Conservation (phyloP, 2,329 filamentous ascomycete genomes). For the Colletotrichum acutatum region DNA sequence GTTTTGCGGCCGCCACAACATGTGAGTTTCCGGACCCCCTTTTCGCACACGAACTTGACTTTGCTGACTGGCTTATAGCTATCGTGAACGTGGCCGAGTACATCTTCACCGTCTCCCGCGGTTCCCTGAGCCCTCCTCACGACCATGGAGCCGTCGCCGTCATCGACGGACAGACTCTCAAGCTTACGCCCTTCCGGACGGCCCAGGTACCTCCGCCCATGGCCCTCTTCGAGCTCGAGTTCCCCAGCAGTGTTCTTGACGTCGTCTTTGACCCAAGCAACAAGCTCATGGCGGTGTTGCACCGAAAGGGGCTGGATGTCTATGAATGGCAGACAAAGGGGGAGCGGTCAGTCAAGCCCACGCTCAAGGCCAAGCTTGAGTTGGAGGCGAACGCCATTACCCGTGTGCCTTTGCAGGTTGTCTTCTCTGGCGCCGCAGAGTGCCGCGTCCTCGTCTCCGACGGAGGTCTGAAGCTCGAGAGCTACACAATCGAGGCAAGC, state of each 20-base stretch:
- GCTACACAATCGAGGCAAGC: slow-evolving; percentile 1
- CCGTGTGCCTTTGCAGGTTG: slow-evolving; percentile 45
- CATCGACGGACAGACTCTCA: slow-evolving; percentile 82
- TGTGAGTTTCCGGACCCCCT: slow-evolving; percentile 48
- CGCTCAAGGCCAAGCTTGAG: slow-evolving; percentile 50
- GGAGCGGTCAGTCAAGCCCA: slow-evolving; percentile 59
- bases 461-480: slow-evolving; percentile 34
- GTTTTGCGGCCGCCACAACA: slow-evolving; percentile 66
- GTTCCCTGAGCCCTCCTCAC: slow-evolving; percentile 75
- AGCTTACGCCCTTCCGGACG: slow-evolving; percentile 84
- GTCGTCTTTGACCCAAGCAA: slow-evolving; percentile 77
- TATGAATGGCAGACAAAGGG: slow-evolving; percentile 75
- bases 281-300: slow-evolving; percentile 77
- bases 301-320: slow-evolving; percentile 72
- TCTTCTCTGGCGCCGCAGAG: slow-evolving; percentile 41
- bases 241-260: slow-evolving; percentile 75
- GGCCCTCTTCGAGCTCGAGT: slow-evolving; percentile 79
- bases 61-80: slow-evolving; percentile 45
- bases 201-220: slow-evolving; percentile 94
- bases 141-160: slow-evolving; percentile 86
- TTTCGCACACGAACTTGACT: too few relatives aligned
- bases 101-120: slow-evolving; percentile 74
- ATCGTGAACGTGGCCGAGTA: slow-evolving; percentile 72
- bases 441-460: slow-evolving; percentile 47
- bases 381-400: slow-evolving; percentile 45